Evolutionary conservation across 2,329 filamentous ascomycete species (phyloP).

Genomic region (Penicillium brasilianum): DNA sequence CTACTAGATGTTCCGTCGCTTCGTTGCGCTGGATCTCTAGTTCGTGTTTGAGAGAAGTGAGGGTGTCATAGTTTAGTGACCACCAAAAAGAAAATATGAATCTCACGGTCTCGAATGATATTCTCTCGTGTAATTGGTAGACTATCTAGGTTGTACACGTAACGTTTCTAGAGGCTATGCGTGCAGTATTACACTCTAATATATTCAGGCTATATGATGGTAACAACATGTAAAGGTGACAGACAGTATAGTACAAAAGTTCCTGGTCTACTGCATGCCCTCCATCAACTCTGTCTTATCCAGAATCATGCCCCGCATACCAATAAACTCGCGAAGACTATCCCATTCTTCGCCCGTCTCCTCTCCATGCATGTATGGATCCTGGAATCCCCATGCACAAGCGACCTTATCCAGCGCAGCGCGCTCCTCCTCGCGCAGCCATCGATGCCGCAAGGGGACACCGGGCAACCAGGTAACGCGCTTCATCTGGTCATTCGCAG

Average conservation of each 20-base stretch:
- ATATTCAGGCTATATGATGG: not conserved
- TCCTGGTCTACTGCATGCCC: constrained; percentile 74
- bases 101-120: constrained; percentile 37
- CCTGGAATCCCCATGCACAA: constrained; percentile 88
- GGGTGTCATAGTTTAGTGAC: constrained; percentile 39
- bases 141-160: not conserved
- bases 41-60: constrained; percentile 32
- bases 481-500: constrained; percentile 92
- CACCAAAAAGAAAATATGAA: constrained; percentile 40
- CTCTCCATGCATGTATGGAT: constrained; percentile 78
- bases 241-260: constrained; percentile 17
- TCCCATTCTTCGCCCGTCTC: constrained; percentile 94
- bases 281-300: constrained; percentile 90
- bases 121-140: constrained; percentile 11
- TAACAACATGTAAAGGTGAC: constrained; percentile 10
- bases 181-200: not conserved
- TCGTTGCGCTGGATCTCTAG: constrained; percentile 32
- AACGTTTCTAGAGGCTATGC: not conserved
- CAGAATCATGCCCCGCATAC: constrained; percentile 83
- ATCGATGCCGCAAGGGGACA: constrained; percentile 77
- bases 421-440: constrained; percentile 88
- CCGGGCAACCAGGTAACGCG: constrained; percentile 89
- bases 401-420: constrained; percentile 85
- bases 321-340: constrained; percentile 78
- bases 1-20: constrained; percentile 69